These are phyloP conservation scores for Neofusicoccum cordaticola DNA, from an alignment of 2,329 filamentous ascomycete species.

Conservation along the genomic window DNA sequence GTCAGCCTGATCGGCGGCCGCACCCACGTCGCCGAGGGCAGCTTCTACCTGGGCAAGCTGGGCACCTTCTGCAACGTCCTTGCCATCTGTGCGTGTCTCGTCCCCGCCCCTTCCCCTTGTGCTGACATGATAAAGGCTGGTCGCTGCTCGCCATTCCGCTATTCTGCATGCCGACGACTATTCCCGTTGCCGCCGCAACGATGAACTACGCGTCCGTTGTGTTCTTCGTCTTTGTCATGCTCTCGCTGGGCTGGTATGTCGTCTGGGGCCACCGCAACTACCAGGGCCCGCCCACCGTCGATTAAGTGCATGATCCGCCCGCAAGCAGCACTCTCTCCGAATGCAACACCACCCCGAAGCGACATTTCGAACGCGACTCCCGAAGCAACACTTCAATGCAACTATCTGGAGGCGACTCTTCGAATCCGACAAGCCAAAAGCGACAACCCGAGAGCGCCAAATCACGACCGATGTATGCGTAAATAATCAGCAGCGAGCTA, in stretches of 20 bases:
- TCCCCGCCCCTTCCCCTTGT: background rate
- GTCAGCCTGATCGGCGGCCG: constrained; percentile 62
- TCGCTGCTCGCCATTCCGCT: constrained; percentile 66
- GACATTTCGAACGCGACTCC: background rate
- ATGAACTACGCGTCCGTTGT: constrained; percentile 77
- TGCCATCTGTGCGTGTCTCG: constrained; percentile 44
- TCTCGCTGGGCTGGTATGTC: constrained; percentile 66
- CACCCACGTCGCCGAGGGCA: constrained; percentile 55
- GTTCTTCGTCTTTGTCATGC: constrained; percentile 63
- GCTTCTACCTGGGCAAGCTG: constrained; percentile 61
- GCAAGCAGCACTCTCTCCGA: no score
- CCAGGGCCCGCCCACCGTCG: constrained; percentile 48
- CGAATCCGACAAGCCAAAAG: background rate
- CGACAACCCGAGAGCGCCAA: constrained; percentile 2
- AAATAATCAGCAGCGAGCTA: background rate
- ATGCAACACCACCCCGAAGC: background rate
- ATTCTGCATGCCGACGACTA: constrained; percentile 67
- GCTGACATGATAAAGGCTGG: constrained; percentile 48
- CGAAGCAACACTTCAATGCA: background rate
- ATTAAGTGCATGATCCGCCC: background rate
- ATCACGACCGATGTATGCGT: no score
- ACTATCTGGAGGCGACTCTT: background rate
- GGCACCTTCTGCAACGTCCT: constrained; percentile 63
- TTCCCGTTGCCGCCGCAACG: constrained; percentile 57
- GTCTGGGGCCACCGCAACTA: constrained; percentile 70